Evolutionary conservation across 805 yeast genomes (phyloP).

Genomic region (Candida ulmi): DNA sequence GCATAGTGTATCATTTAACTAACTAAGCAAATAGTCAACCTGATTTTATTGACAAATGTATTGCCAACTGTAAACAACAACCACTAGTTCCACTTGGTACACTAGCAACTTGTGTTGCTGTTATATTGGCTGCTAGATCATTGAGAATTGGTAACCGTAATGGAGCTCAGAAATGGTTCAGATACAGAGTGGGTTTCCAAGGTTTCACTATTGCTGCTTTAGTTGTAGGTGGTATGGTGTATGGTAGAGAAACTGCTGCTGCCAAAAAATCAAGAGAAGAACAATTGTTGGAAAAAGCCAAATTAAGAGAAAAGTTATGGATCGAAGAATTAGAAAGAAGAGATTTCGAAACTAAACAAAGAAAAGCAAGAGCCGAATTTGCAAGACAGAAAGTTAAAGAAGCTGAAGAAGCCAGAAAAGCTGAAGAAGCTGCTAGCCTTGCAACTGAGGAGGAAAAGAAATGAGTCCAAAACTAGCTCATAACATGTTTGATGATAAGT

Average conservation of each 20-base stretch:
- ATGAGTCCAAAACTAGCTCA: too few relatives aligned
- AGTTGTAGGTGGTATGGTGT: slow-evolving; percentile 71
- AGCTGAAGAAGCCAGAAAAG: slow-evolving; percentile 28
- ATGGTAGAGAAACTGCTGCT: slow-evolving; percentile 44
- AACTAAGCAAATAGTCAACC: slow-evolving; percentile 24
- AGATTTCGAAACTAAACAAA: slow-evolving; percentile 63
- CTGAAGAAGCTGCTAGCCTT: slow-evolving; percentile 21
- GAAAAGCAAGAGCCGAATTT: slow-evolving; percentile 62
- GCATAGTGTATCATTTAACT: not conserved
- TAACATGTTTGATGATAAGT: too few relatives aligned
- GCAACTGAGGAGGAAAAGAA: slow-evolving; percentile 8
- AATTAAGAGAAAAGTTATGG: slow-evolving; percentile 81
- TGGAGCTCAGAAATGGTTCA: slow-evolving; percentile 80
- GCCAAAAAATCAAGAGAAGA: slow-evolving; percentile 56
- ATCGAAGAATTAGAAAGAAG: slow-evolving; percentile 85
- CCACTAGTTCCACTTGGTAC: slow-evolving; percentile 87
- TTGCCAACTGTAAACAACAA: slow-evolving; percentile 68
- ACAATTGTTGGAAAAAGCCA: slow-evolving; percentile 68
- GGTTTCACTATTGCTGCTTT: slow-evolving; percentile 78
- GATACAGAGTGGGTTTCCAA: slow-evolving; percentile 87
- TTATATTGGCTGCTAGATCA: slow-evolving; percentile 71
- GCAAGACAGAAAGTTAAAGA: slow-evolving; percentile 40
- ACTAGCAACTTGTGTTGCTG: slow-evolving; percentile 74
- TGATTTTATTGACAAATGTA: slow-evolving; percentile 50
- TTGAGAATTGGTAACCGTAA: slow-evolving; percentile 65